Percentiles rank a stretch among this genome's conserved stretches.
Evolutionary conservation across 1,284 basidiomycete species (phyloP).

Genomic region (Vanrija pseudolonga): DNA sequence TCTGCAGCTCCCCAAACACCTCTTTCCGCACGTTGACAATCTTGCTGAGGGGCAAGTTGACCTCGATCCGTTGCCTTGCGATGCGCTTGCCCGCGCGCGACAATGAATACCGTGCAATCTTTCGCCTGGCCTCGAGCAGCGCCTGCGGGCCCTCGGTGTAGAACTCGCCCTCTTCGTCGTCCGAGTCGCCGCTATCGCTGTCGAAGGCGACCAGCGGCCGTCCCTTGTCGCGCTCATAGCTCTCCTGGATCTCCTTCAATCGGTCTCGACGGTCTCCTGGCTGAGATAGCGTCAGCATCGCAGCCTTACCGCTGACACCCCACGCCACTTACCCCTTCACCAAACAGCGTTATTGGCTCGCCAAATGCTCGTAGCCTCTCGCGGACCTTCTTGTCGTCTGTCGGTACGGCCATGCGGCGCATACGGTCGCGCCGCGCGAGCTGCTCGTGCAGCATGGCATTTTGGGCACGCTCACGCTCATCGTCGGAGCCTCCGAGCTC

Average conservation of each 20-base stretch:
- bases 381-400: constrained; percentile 89
- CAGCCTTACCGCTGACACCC: background rate
- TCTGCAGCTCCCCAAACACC: constrained; percentile 81
- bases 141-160: constrained; percentile 87
- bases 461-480: constrained; percentile 51
- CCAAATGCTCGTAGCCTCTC: constrained; percentile 84
- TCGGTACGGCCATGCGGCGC: constrained; percentile 90
- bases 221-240: constrained; percentile 66
- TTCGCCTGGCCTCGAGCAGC: constrained; percentile 75
- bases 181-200: constrained; percentile 49
- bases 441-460: constrained; percentile 79
- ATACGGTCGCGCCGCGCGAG: constrained; percentile 93
- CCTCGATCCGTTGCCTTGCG: constrained; percentile 82
- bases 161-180: constrained; percentile 85
- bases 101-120: constrained; percentile 86
- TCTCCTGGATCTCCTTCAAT: constrained; percentile 83
- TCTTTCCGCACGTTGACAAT: constrained; percentile 88
- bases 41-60: constrained; percentile 78
- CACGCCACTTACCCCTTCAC: constrained; percentile 74
- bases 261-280: constrained; percentile 74
- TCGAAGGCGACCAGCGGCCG: constrained; percentile 57
- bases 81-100: constrained; percentile 88
- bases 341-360: constrained; percentile 95
- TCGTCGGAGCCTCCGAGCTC: constrained; percentile 47
- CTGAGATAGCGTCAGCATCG: constrained; percentile 15